Conservation (phyloP, 257 asterid genomes). For the Galeopsis tetrahit region DNA sequence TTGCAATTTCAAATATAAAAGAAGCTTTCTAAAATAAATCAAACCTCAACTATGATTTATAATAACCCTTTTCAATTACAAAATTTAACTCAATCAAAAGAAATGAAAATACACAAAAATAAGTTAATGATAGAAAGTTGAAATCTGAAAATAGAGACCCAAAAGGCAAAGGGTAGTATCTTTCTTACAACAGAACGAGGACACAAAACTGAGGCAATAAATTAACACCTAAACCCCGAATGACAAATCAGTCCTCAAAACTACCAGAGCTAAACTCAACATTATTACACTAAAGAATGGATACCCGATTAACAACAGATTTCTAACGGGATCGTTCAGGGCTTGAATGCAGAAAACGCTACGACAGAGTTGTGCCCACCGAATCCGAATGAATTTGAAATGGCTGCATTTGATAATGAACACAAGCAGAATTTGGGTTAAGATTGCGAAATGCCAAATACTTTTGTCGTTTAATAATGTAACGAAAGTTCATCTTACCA, state of each 20-base stretch:
- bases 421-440: constrained; percentile 13
- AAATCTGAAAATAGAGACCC: constrained; percentile 12
- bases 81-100: background rate
- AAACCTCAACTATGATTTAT: background rate
- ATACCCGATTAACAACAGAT: constrained; percentile 10
- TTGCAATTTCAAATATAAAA: no score
- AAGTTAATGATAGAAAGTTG: background rate
- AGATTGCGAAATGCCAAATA: background rate
- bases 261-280: constrained; percentile 36
- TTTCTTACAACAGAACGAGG: constrained; percentile 17
- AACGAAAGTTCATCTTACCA: constrained; percentile 59
- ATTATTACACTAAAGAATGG: constrained; percentile 37
- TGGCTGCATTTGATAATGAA: constrained; percentile 54
- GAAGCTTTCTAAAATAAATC: background rate
- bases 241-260: constrained; percentile 29
- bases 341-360: constrained; percentile 67
- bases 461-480: background rate
- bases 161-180: background rate
- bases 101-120: background rate
- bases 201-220: constrained; percentile 35
- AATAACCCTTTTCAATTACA: background rate
- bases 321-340: constrained; percentile 34
- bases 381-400: constrained; percentile 85
- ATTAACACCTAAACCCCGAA: constrained; percentile 29
- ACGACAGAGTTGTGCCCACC: constrained; percentile 95